These are phyloP conservation scores for Syzygium grande DNA, from an alignment of 345 rosid genomes.

Conservation along the genomic window DNA sequence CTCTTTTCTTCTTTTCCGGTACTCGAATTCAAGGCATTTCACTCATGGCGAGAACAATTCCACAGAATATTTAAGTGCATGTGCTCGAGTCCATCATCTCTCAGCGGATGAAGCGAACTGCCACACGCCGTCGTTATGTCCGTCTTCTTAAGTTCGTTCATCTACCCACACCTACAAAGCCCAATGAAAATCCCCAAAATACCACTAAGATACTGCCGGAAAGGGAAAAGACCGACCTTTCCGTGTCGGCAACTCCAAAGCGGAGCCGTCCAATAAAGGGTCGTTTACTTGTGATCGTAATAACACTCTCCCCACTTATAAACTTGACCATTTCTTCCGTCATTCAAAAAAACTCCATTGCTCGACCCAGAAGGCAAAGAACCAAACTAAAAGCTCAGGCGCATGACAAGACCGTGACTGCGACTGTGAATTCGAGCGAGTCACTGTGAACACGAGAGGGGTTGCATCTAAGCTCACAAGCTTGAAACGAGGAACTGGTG, in stretches of 20 bases:
- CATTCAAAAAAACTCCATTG: not conserved
- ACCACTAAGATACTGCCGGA: not conserved
- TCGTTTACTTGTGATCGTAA: not conserved
- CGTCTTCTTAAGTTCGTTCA: constrained; percentile 50
- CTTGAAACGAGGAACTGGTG: not conserved
- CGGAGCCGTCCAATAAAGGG: not conserved
- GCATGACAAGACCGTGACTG: not conserved
- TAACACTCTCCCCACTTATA: not conserved
- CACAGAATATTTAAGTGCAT: not conserved
- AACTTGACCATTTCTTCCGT: not conserved
- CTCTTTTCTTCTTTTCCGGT: not conserved
- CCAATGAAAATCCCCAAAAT: not conserved
- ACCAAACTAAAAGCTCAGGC: not conserved
- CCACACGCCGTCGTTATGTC: constrained; percentile 20
- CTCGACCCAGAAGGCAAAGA: not conserved
- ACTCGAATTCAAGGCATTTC: not conserved
- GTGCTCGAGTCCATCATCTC: not conserved
- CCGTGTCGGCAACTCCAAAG: constrained; percentile 22
- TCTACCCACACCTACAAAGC: constrained; percentile 38
- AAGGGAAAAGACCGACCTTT: constrained; percentile 10
- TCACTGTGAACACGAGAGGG: not conserved
- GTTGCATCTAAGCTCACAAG: not conserved
- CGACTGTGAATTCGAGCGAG: not conserved
- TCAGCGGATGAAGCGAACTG: not conserved
- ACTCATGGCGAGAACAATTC: not conserved